A percentile compares a stretch with the other conserved stretches of the same genome.
These are phyloP conservation scores for Heterobasidion occidentale DNA, from an alignment of 1,284 basidiomycete genomes.

Conservation along the genomic window DNA sequence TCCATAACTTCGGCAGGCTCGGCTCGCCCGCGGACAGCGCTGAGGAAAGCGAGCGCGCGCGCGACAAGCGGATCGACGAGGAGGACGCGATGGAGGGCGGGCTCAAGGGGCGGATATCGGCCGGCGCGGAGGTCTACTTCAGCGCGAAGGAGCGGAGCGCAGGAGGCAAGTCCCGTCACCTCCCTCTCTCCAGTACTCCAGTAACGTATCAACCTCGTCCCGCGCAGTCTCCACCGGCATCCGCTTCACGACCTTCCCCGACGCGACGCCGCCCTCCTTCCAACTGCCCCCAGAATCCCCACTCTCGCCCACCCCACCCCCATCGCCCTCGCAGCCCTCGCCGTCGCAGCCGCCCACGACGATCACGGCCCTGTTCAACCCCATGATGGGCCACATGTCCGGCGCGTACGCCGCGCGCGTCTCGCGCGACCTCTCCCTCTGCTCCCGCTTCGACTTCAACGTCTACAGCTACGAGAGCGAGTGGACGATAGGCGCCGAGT, in stretches of 20 bases:
- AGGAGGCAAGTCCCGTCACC: constrained; percentile 54
- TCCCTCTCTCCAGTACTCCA: neutral
- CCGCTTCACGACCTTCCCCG: constrained; percentile 85
- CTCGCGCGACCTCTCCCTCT: constrained; percentile 80
- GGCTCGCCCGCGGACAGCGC: constrained; percentile 20
- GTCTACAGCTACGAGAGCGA: constrained; percentile 96
- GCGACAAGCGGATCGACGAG: constrained; percentile 70
- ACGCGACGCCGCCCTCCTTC: constrained; percentile 60
- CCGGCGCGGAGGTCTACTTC: constrained; percentile 92
- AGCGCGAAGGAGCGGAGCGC: constrained; percentile 91
- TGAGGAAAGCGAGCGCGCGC: constrained; percentile 24
- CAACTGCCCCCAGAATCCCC: constrained; percentile 34
- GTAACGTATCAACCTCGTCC: constrained; percentile 3
- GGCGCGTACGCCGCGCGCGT: constrained; percentile 88
- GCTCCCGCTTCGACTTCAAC: constrained; percentile 94
- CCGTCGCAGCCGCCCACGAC: constrained; percentile 82
- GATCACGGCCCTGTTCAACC: constrained; percentile 91
- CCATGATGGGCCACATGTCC: constrained; percentile 92
- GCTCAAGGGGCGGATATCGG: constrained; percentile 81
- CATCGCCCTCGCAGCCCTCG: constrained; percentile 21
- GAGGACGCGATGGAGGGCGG: constrained; percentile 88
- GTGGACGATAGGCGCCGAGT: constrained; percentile 91
- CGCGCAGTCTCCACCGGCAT: constrained; percentile 82
- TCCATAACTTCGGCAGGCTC: constrained; percentile 86
- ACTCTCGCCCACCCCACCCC: constrained; percentile 19